Base-by-base conservation (phyloP, 2,329 filamentous ascomycete genomes). In the Beauveria brongniartii region DNA sequence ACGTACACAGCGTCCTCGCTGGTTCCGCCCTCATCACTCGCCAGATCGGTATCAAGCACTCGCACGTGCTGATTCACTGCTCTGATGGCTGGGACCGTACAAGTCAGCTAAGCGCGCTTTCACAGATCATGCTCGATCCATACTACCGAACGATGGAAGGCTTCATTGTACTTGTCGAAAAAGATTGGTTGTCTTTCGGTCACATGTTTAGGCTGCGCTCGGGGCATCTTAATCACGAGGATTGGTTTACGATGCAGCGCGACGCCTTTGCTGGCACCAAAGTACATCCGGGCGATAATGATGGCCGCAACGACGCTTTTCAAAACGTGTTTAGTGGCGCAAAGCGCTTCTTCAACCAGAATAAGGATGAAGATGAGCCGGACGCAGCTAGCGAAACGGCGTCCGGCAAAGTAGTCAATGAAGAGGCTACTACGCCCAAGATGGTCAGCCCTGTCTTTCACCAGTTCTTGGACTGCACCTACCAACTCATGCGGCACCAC, bases 1-100 rank as follows among this genome's bases (percentile, higher is more conserved):
- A 99, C 70, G 95, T 97, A 61, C 82, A 84, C 24, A 86, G 87
- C 30, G 85, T 99, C 51, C 78, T 99, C 18, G 90, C 94, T 63
- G 94, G 94, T 1, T 88, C 92, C 6, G 84, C 87, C 54, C 79
- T 95, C 61, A 96, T 97, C 67, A 89, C 92, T 34, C 83, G 90
- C 37, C 91, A 94, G 68, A 87, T 99, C 40, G 94, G 92, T 34
- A 87, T 97, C 62, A 89, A 91, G 65, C 93, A 97, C 70, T 96
- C 92, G 1, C 92, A 99, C 71, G 93, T 96, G 12, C 78, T 99
- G 51, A 96, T 99, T 54, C 94, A 99, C 74, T 99, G 94, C 74
- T 97, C 94, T 2, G 94, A 99, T 74, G 94, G 94, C 4, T 99
- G 94, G 94, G 94, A 99, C 74, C 88, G 94, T 55, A 99, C 94